A percentile compares a stretch with the other conserved stretches of the same genome.
Evolutionary conservation across 2,329 filamentous ascomycete species (phyloP).

Genomic region (Aspergillus fructus): DNA sequence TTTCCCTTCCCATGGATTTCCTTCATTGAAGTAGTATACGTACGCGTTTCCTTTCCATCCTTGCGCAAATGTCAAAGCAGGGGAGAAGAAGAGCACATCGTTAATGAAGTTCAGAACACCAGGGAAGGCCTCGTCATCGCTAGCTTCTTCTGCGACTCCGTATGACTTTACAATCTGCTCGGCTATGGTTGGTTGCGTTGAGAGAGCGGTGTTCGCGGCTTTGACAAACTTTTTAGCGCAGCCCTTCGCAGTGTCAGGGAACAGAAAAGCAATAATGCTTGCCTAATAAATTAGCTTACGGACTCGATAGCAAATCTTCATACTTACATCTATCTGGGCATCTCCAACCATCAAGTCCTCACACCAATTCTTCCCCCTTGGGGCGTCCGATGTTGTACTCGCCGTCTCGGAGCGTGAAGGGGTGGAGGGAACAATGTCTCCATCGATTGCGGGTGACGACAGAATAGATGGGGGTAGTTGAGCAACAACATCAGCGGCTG

Average conservation of each 20-base stretch:
- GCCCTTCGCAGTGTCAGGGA: slow-evolving; percentile 21
- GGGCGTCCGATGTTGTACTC: slow-evolving; percentile 25
- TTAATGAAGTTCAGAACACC: slow-evolving; percentile 45
- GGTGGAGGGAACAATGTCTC: slow-evolving; percentile 38
- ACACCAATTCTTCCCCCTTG: slow-evolving; percentile 48
- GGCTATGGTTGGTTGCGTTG: slow-evolving; percentile 23
- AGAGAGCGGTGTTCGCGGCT: slow-evolving; percentile 21
- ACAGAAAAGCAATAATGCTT: slow-evolving; percentile 31
- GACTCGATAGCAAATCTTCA: background rate
- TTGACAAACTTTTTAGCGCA: slow-evolving; percentile 25
- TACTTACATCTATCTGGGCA: slow-evolving; percentile 47
- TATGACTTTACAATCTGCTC: slow-evolving; percentile 41
- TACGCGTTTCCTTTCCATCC: slow-evolving; percentile 36
- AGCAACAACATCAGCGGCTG: slow-evolving; percentile 42
- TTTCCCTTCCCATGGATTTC: slow-evolving; percentile 48
- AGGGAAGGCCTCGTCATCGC: slow-evolving; percentile 44
- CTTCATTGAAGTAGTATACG: slow-evolving; percentile 49
- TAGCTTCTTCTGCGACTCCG: slow-evolving; percentile 31
- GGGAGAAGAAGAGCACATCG: slow-evolving; percentile 49
- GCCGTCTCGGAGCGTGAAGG: slow-evolving; percentile 24
- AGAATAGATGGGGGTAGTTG: slow-evolving; percentile 38
- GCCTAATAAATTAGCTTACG: slow-evolving; percentile 15
- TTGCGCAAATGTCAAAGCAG: slow-evolving; percentile 42
- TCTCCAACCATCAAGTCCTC: slow-evolving; percentile 50
- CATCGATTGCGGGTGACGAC: slow-evolving; percentile 43